phyloP scores from a whole-genome alignment of 805 yeast species.

The Kazachstania viticola region DNA sequence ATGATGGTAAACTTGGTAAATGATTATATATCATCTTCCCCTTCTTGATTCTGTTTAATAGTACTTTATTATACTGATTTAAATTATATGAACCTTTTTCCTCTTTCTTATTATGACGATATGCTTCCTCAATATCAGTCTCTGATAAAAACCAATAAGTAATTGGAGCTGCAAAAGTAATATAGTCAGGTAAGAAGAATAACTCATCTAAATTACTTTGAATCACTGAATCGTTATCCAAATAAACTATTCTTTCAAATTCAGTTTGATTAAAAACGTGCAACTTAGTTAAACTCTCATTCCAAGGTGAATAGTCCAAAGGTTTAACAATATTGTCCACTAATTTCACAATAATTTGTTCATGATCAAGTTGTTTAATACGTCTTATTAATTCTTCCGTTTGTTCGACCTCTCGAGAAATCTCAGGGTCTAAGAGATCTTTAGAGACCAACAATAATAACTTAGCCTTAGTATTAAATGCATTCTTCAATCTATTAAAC shows the following conservation, averaged over 20 bases:
- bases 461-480: constrained; percentile 32
- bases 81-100: constrained; percentile 15
- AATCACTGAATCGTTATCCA: constrained; percentile 47
- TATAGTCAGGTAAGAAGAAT: constrained; percentile 37
- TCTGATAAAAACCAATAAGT: constrained; percentile 31
- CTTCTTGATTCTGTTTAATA: constrained; percentile 11
- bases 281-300: constrained; percentile 43
- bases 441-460: constrained; percentile 34
- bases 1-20: constrained; percentile 28
- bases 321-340: constrained; percentile 16
- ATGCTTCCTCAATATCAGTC: constrained; percentile 14
- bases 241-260: constrained; percentile 41
- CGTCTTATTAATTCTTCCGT: constrained; percentile 2
- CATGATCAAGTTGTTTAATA: constrained; percentile 7
- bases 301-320: constrained; percentile 32
- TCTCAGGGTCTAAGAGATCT: constrained; percentile 17
- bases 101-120: constrained; percentile 10
- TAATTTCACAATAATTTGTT: constrained; percentile 18
- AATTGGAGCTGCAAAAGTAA: constrained; percentile 34
- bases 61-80: constrained; percentile 15
- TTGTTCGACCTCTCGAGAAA: constrained; percentile 6
- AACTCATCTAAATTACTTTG: constrained; percentile 36
- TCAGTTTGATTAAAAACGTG: constrained; percentile 38
- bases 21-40: constrained; percentile 27
- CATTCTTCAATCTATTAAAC: constrained; percentile 29